Conservation (phyloP, 73 alveolate species). For the Paramecium caudatum region DNA sequence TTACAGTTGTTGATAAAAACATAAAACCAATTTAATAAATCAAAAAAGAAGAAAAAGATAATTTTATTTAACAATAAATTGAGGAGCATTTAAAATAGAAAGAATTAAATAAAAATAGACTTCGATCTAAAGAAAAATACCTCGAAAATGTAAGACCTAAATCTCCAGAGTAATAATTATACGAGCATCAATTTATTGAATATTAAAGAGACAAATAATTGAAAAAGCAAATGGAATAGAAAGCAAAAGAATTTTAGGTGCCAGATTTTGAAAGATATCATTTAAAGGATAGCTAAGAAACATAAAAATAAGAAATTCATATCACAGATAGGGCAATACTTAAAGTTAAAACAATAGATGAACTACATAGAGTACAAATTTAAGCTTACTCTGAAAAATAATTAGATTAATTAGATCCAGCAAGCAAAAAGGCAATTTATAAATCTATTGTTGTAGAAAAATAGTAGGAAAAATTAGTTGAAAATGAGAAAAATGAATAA, state of each 20-base stretch:
- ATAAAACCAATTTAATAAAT: neutral
- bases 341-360: conserved; percentile 45
- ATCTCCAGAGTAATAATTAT: conserved; percentile 34
- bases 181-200: conserved; percentile 10
- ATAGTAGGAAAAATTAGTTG: conserved; percentile 11
- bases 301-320: neutral
- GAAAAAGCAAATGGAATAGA: conserved; percentile 39
- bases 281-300: neutral
- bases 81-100: conserved; percentile 33
- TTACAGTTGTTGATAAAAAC: conserved; percentile 29
- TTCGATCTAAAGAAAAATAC: conserved; percentile 23
- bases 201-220: conserved; percentile 30
- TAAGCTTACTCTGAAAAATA: conserved; percentile 13
- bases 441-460: conserved; percentile 30
- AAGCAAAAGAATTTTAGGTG: conserved; percentile 1
- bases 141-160: neutral
- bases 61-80: conserved; percentile 38
- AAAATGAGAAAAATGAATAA: conserved; percentile 40
- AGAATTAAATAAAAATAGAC: conserved; percentile 27
- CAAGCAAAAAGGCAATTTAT: conserved; percentile 47
- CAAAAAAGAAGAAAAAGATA: conserved; percentile 52
- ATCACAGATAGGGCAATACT: conserved; percentile 20
- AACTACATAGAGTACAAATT: conserved; percentile 13
- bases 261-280: conserved; percentile 59
- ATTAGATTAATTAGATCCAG: conserved; percentile 32